These are phyloP conservation scores for Phytopythium aichiense DNA, from an alignment of 352 stramenopile genomes.

Conservation along the genomic window DNA sequence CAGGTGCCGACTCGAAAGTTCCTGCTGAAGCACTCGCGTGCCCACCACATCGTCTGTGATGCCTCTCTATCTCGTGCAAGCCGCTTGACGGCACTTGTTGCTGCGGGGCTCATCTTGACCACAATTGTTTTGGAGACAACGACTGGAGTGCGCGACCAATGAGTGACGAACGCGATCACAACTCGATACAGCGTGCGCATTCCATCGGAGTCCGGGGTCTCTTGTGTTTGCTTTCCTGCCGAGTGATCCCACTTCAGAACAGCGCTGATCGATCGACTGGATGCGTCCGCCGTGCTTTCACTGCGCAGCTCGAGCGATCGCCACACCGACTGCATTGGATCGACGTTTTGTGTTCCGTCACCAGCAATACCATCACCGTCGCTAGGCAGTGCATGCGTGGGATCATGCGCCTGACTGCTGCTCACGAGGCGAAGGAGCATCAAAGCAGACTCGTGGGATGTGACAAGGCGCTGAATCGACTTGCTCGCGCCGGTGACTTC, in stretches of 20 bases:
- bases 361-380: background rate
- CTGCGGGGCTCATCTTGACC: constrained; percentile 46
- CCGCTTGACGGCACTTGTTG: constrained; percentile 35
- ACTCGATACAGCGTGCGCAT: constrained; percentile 58
- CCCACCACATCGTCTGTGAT: constrained; percentile 68
- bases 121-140: constrained; percentile 69
- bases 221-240: constrained; percentile 10
- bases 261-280: constrained; percentile 46
- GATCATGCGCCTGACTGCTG: background rate
- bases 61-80: constrained; percentile 42
- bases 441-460: background rate
- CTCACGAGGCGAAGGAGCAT: background rate
- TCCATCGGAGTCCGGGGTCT: constrained; percentile 35
- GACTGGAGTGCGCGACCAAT: constrained; percentile 44
- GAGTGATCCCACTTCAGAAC: constrained; percentile 55
- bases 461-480: background rate
- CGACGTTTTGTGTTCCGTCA: background rate
- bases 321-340: constrained; percentile 19
- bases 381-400: background rate
- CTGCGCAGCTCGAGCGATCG: constrained; percentile 31
- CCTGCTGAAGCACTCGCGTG: constrained; percentile 70
- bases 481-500: background rate
- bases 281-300: constrained; percentile 22
- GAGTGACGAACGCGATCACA: constrained; percentile 44
- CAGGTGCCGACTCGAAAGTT: constrained; percentile 71